Percentiles rank a stretch among this genome's conserved stretches.
These are phyloP conservation scores for Bonia amplexicaulis DNA, from an alignment of 176 grass and related monocot species.

Conservation along the genomic window DNA sequence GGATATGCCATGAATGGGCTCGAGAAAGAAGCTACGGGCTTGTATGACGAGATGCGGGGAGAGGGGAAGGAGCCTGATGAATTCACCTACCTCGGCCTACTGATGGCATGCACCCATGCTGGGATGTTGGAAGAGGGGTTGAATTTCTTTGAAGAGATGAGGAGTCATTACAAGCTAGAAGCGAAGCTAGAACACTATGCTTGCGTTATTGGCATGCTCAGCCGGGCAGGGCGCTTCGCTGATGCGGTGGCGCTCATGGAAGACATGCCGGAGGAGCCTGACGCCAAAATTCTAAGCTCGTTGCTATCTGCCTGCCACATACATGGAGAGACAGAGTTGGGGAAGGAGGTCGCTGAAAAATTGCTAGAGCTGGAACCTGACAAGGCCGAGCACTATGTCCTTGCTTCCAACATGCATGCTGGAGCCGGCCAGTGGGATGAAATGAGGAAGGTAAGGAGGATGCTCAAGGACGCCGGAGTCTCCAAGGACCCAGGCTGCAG, in stretches of 20 bases:
- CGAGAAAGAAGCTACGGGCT: slow-evolving; percentile 37
- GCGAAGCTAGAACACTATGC: slow-evolving; percentile 50
- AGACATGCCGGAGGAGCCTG: slow-evolving; percentile 49
- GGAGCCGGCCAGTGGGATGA: slow-evolving; percentile 40
- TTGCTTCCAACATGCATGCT: slow-evolving; percentile 63
- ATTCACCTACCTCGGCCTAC: slow-evolving; percentile 51
- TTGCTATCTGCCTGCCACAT: slow-evolving; percentile 52
- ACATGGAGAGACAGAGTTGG: slow-evolving; percentile 46
- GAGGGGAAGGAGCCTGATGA: slow-evolving; percentile 46
- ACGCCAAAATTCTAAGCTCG: slow-evolving; percentile 47
- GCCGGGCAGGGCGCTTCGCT: slow-evolving; percentile 39
- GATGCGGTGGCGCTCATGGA: slow-evolving; percentile 40
- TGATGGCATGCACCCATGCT: slow-evolving; percentile 57
- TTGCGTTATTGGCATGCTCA: slow-evolving; percentile 51
- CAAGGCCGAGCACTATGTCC: slow-evolving; percentile 57
- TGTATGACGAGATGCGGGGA: slow-evolving; percentile 39
- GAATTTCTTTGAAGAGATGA: slow-evolving; percentile 54
- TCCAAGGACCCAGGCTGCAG: slow-evolving; percentile 61
- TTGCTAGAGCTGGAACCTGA: slow-evolving; percentile 55
- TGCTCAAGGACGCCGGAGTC: slow-evolving; percentile 41
- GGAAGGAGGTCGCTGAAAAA: slow-evolving; percentile 27
- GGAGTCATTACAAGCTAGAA: slow-evolving; percentile 16
- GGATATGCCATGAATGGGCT: slow-evolving; percentile 54
- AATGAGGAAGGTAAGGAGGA: slow-evolving; percentile 47
- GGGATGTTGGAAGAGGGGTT: slow-evolving; percentile 52